Percentiles rank a stretch among this genome's conserved stretches.
These are phyloP conservation scores for Larix kaempferi DNA, from an alignment of 75 land plant genomes.

Conservation along the genomic window DNA sequence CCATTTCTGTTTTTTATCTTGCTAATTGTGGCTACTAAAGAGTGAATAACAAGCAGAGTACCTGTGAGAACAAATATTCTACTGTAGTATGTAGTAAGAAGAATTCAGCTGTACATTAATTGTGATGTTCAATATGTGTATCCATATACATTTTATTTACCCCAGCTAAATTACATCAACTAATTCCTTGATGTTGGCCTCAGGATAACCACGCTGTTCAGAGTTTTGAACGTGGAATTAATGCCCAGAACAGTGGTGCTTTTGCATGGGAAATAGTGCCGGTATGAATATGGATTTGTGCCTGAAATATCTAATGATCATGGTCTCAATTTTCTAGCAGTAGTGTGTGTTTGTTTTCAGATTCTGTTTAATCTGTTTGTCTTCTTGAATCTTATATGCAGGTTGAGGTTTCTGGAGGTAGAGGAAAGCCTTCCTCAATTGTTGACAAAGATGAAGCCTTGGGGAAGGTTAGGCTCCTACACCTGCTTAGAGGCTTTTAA, in stretches of 20 bases:
- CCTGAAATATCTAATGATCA: not conserved
- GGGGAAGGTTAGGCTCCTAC: constrained; percentile 56
- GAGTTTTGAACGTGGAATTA: constrained; percentile 92
- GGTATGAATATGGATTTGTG: constrained; percentile 28
- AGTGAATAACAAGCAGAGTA: not conserved
- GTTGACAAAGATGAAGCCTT: constrained; percentile 90
- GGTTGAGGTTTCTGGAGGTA: constrained; percentile 86
- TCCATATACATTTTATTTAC: not conserved
- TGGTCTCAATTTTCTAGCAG: not conserved
- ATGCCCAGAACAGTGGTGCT: constrained; percentile 73
- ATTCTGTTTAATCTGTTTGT: not conserved
- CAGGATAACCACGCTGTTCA: constrained; percentile 86
- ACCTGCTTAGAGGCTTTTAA: not conserved
- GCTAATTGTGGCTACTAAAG: not conserved
- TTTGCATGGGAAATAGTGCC: constrained; percentile 95
- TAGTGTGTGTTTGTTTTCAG: not conserved
- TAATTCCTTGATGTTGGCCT: constrained; percentile 4
- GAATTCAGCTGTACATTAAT: too few relatives aligned
- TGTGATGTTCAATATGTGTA: not conserved
- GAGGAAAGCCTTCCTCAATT: constrained; percentile 63
- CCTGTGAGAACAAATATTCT: not conserved
- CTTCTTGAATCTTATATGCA: constrained; percentile 20
- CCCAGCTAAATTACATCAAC: not conserved
- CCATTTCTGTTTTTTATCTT: not conserved
- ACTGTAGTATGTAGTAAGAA: too few relatives aligned